Evolutionary conservation across 2,329 filamentous ascomycete species (phyloP).

Genomic region (Atkinsonella texensis): DNA sequence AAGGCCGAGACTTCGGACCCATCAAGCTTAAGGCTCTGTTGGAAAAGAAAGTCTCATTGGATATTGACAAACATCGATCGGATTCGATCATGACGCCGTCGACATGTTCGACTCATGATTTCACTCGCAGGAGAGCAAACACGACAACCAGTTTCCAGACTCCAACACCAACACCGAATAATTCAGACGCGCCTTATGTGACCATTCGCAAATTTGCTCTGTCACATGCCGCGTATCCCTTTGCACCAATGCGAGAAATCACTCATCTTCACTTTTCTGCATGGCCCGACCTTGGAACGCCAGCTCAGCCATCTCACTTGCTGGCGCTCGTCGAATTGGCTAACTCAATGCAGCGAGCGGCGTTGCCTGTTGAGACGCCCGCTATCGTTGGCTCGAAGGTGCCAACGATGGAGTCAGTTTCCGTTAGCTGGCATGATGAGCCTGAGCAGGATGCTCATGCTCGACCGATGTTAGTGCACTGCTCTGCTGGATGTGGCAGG

Average conservation of each 20-base stretch:
- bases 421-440: constrained; percentile 41
- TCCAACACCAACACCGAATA: constrained; percentile 16
- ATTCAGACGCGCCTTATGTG: constrained; percentile 57
- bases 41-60: constrained; percentile 70
- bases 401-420: constrained; percentile 16
- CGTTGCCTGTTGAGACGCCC: constrained; percentile 33
- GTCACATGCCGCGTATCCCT: constrained; percentile 64
- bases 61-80: constrained; percentile 44
- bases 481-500: constrained; percentile 87
- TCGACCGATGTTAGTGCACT: constrained; percentile 82
- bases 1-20: constrained; percentile 61
- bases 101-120: constrained; percentile 20
- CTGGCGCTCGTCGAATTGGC: constrained; percentile 82
- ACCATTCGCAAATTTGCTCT: constrained; percentile 80
- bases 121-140: constrained; percentile 39
- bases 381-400: constrained; percentile 21
- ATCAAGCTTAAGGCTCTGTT: constrained; percentile 66
- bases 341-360: constrained; percentile 57
- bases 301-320: constrained; percentile 77
- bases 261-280: constrained; percentile 88
- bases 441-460: constrained; percentile 40
- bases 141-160: constrained; percentile 35
- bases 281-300: constrained; percentile 97
- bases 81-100: constrained; percentile 20
- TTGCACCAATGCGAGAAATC: constrained; percentile 78